phyloP scores from a whole-genome alignment of 257 asterid species.

The Galeopsis tetrahit region DNA sequence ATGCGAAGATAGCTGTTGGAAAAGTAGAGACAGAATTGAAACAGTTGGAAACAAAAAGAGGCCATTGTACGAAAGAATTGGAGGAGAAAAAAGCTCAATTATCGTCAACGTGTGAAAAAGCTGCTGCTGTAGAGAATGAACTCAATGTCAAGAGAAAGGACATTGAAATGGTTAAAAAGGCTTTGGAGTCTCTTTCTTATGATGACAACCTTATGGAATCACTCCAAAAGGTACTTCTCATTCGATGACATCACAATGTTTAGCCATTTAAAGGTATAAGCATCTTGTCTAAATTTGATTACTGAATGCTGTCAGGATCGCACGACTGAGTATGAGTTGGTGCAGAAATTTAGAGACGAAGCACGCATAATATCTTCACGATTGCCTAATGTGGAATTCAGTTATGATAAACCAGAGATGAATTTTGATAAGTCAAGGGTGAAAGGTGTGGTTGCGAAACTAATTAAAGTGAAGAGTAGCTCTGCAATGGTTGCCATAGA shows the following conservation, averaged over 20 bases:
- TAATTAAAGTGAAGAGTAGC: conserved; percentile 87
- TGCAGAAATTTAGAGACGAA: conserved; percentile 81
- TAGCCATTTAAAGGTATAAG: conserved; percentile 23
- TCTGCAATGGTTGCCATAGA: conserved; percentile 87
- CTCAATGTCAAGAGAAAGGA: conserved; percentile 59
- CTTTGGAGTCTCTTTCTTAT: conserved; percentile 70
- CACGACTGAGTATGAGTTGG: conserved; percentile 61
- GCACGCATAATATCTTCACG: conserved; percentile 73
- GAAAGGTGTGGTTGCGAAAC: conserved; percentile 96
- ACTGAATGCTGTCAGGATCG: conserved; percentile 63
- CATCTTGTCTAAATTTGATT: conserved; percentile 33
- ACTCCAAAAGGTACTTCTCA: conserved; percentile 68
- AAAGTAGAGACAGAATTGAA: conserved; percentile 88
- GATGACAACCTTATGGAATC: conserved; percentile 83
- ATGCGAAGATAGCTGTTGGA: conserved; percentile 94
- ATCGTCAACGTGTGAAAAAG: conserved; percentile 72
- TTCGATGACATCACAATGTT: conserved; percentile 12
- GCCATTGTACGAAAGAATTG: conserved; percentile 86
- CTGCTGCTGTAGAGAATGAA: conserved; percentile 76
- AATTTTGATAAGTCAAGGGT: conserved; percentile 87
- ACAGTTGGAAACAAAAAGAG: conserved; percentile 85
- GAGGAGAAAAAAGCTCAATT: conserved; percentile 66
- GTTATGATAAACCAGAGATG: conserved; percentile 72
- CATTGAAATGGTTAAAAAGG: conserved; percentile 64
- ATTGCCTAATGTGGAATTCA: conserved; percentile 74